These are phyloP conservation scores for Globisporangium perplexum DNA, from an alignment of 352 stramenopile species.

Conservation along the genomic window DNA sequence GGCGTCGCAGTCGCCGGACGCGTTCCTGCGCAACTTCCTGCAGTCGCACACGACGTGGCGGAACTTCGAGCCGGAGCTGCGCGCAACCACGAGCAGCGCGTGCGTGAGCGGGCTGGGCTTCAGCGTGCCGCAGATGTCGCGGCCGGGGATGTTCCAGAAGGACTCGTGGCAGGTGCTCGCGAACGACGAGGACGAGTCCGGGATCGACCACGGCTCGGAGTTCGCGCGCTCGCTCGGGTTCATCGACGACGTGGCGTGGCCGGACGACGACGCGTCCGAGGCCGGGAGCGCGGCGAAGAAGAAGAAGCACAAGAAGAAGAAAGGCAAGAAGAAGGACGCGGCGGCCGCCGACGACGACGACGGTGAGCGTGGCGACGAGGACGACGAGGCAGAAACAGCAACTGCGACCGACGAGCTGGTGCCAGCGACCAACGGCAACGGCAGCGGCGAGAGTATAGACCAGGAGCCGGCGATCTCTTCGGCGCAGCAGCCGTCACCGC, in stretches of 20 bases:
- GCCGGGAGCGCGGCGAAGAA: slow-evolving; percentile 53
- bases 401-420: slow-evolving; percentile 1
- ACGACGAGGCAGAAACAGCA: background rate
- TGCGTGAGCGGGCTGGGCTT: slow-evolving; percentile 72
- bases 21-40: slow-evolving; percentile 87
- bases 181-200: slow-evolving; percentile 34
- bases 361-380: slow-evolving; percentile 9
- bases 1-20: slow-evolving; percentile 79
- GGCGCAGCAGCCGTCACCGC: background rate
- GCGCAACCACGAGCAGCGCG: slow-evolving; percentile 39
- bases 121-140: slow-evolving; percentile 60
- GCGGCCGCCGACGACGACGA: slow-evolving; percentile 4
- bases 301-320: slow-evolving; percentile 73
- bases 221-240: slow-evolving; percentile 78
- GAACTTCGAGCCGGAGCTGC: slow-evolving; percentile 63
- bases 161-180: slow-evolving; percentile 58
- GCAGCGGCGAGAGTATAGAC: slow-evolving; percentile 12
- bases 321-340: slow-evolving; percentile 21
- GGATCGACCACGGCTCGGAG: slow-evolving; percentile 81
- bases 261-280: slow-evolving; percentile 37
- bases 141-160: slow-evolving; percentile 43
- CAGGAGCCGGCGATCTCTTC: background rate
- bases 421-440: slow-evolving; percentile 5
- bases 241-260: slow-evolving; percentile 81
- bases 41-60: slow-evolving; percentile 85